Percentiles rank a stretch among this genome's conserved stretches.
Conservation (phyloP, 805 yeast species). For the Jamesozyma piceae region DNA sequence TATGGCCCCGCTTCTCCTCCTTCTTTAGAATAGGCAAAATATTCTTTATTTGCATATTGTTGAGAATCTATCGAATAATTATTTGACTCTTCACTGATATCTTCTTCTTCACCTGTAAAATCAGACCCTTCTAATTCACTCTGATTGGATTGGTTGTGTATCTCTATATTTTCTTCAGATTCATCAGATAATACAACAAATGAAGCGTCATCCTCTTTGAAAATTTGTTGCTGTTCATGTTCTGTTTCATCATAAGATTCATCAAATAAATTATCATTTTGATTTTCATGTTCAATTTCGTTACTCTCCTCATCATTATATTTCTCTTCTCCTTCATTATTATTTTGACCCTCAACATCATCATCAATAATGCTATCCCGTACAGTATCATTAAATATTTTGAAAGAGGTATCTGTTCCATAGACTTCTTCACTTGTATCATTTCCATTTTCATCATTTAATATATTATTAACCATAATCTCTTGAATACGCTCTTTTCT, state of each 20-base stretch:
- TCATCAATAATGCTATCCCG: conserved; percentile 11
- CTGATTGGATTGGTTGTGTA: background rate
- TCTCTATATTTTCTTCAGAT: conserved; percentile 1
- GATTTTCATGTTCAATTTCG: background rate
- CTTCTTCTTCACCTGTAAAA: background rate
- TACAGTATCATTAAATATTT: conserved; percentile 12
- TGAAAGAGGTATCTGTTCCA: conserved; percentile 18
- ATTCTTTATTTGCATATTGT: no score
- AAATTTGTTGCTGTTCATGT: background rate
- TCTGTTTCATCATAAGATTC: conserved; percentile 1
- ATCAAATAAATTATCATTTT: background rate
- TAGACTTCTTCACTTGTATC: conserved; percentile 2
- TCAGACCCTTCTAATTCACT: background rate
- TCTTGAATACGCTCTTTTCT: conserved; percentile 4
- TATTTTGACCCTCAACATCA: no score
- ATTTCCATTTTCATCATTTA: background rate
- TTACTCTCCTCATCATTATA: background rate
- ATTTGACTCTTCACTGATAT: background rate
- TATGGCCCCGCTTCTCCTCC: no score
- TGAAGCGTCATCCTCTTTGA: conserved; percentile 3
- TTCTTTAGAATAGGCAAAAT: no score
- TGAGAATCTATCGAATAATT: no score
- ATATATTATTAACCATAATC: background rate
- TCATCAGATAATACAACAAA: conserved; percentile 6
- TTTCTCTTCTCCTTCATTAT: background rate